Base-by-base conservation (phyloP, 2,329 filamentous ascomycete genomes). In the Sporothrix globosa region DNA sequence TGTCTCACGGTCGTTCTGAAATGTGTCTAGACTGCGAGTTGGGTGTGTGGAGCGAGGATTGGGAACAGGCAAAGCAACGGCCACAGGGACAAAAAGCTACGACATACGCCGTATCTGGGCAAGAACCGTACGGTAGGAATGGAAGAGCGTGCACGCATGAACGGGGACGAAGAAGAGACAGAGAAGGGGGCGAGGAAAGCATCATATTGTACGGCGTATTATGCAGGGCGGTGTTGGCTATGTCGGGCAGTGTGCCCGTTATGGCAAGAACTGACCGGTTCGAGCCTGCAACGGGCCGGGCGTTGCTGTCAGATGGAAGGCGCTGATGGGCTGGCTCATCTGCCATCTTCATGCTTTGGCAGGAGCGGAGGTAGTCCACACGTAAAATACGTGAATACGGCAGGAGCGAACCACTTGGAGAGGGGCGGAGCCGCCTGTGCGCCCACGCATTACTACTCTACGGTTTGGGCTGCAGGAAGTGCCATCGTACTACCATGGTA, bases 11-110 rank as follows among this genome's bases (percentile, higher is more conserved):
- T 17, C 10, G 14, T 30, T 17, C 24, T 30, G 27, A 58, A 27
- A 30, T 30, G 27, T 30, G 27, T 30, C 27, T 30, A 30, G 27
- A 34, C 11, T 6, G 19, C 53, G 53, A n/a, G 56, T 41, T 34
- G 41, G 41, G 67, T 60, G 67, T 69, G 67, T 48, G 58, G 67
- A 60, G 53, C 56, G 52, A 39, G 30, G 53, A 30, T 44, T 46
- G 39, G 34, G 21, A 24, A 30, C 24, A 7, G 27, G 24, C 21
- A 58, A 41, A 34, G 27, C 13, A 27, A 60, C 21, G 44, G 34
- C 3, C 44, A 63, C 63, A 11, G 50, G 50, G 14, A 39, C 9
- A 67, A 21, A 24, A 21, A 11, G 34, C 4, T 9, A 4, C 34
- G 34, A 9, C 34, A 34, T 34, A 6, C 34, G 34, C 34, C 34